phyloP scores from a whole-genome alignment of 1,284 basidiomycete genomes.

The Marasmius oreades region DNA sequence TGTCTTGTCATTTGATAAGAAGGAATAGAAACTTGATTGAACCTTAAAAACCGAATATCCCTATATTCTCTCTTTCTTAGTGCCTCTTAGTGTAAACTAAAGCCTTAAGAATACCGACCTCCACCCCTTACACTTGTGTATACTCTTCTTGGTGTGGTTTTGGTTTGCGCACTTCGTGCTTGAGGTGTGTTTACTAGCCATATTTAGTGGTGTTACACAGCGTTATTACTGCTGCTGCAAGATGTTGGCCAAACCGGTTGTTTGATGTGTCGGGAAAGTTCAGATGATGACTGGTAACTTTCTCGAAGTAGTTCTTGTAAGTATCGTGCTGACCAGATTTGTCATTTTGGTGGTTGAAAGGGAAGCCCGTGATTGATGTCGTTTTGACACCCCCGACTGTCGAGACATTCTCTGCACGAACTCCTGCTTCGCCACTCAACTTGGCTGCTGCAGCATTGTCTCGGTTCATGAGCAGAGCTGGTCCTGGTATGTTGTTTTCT shows the following conservation, averaged over 20 bases:
- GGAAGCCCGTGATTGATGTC: constrained; percentile 22
- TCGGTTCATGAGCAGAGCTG: constrained; percentile 25
- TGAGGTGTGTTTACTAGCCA: too few relatives aligned
- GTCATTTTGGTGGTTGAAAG: constrained; percentile 30
- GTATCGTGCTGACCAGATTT: constrained; percentile 31
- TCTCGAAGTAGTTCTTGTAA: constrained; percentile 14
- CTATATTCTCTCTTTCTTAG: too few relatives aligned
- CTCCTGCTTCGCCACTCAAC: constrained; percentile 4
- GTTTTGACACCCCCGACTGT: constrained; percentile 27
- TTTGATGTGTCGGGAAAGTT: constrained; percentile 11
- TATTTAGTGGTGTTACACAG: too few relatives aligned
- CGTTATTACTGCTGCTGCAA: too few relatives aligned
- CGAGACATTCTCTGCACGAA: constrained; percentile 19
- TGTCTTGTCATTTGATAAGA: too few relatives aligned
- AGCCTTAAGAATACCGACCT: too few relatives aligned
- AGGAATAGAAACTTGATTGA: too few relatives aligned
- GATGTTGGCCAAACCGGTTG: constrained; percentile 21
- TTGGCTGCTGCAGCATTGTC: constrained; percentile 25
- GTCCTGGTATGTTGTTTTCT: constrained; percentile 11
- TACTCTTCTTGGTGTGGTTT: too few relatives aligned
- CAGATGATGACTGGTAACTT: not conserved
- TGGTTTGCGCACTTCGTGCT: too few relatives aligned
- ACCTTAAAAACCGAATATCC: too few relatives aligned
- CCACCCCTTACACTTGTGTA: too few relatives aligned
- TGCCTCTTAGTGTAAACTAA: too few relatives aligned